Conservation (phyloP, 2,329 filamentous ascomycete genomes). For the Didymella pinodella region DNA sequence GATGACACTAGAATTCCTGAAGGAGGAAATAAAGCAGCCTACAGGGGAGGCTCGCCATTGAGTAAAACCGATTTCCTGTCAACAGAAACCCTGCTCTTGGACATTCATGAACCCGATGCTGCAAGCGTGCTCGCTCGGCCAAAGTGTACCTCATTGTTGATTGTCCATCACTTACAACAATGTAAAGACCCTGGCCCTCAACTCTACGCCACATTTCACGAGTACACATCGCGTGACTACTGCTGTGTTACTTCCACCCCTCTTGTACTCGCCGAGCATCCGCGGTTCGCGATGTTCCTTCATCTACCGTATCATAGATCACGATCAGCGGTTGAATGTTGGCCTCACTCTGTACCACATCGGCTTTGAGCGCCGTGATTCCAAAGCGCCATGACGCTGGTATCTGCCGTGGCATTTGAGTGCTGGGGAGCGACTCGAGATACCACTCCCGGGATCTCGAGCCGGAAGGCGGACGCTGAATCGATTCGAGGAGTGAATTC, state of each 20-base stretch:
- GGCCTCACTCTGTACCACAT: not conserved
- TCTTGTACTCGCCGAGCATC: constrained; percentile 7
- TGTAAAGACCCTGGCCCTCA: too few species aligned
- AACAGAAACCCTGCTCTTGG: not conserved
- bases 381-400: not conserved
- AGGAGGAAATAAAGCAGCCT: too few species aligned
- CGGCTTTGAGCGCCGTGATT: constrained; percentile 1
- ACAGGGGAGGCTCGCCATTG: too few species aligned
- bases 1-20: too few species aligned
- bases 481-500: not conserved
- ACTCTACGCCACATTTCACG: too few species aligned
- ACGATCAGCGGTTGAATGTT: not conserved
- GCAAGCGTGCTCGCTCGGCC: too few species aligned
- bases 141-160: too few species aligned
- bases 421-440: not conserved
- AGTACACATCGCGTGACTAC: not conserved
- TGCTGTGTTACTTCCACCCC: constrained; percentile 8
- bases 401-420: not conserved
- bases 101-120: not conserved
- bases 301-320: not conserved
- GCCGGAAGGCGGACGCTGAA: not conserved
- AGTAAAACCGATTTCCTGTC: too few species aligned
- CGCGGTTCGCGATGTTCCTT: not conserved
- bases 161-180: not conserved
- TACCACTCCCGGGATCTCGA: not conserved